phyloP scores from a whole-genome alignment of 257 asterid genomes.

The Ocimum tenuiflorum region DNA sequence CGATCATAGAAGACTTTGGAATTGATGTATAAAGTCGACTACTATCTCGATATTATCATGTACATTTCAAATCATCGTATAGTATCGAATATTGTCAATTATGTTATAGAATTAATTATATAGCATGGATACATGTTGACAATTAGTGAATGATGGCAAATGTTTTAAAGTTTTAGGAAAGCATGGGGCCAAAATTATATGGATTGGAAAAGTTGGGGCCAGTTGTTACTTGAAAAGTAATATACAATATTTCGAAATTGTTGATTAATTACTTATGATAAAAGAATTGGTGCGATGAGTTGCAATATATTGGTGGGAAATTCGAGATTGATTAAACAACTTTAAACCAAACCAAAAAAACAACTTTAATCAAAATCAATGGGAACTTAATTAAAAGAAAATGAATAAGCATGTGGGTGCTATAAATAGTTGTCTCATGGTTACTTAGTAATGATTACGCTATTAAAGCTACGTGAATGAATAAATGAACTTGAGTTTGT shows the following conservation, averaged over 20 bases:
- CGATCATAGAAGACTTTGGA: no score
- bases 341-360: no score
- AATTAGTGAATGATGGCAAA: slow-evolving; percentile 6
- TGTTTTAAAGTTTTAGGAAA: not conserved
- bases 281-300: slow-evolving; percentile 18
- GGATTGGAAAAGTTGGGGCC: slow-evolving; percentile 13
- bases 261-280: slow-evolving; percentile 14
- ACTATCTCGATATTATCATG: no score
- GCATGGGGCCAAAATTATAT: not conserved
- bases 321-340: slow-evolving; percentile 15
- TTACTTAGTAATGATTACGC: slow-evolving; percentile 11
- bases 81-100: no score
- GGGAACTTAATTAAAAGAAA: slow-evolving; percentile 1
- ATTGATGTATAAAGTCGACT: no score
- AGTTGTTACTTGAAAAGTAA: not conserved
- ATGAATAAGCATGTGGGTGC: slow-evolving; percentile 19
- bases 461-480: not conserved
- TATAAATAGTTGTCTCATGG: not conserved
- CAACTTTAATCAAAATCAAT: slow-evolving; percentile 15
- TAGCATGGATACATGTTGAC: slow-evolving; percentile 14
- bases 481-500: not conserved
- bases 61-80: no score
- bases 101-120: not conserved
- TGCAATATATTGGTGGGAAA: slow-evolving; percentile 19
- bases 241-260: slow-evolving; percentile 3